A percentile compares a stretch with the other conserved stretches of the same genome.
phyloP scores from a whole-genome alignment of 345 rosid genomes.

The Litchi chinensis region DNA sequence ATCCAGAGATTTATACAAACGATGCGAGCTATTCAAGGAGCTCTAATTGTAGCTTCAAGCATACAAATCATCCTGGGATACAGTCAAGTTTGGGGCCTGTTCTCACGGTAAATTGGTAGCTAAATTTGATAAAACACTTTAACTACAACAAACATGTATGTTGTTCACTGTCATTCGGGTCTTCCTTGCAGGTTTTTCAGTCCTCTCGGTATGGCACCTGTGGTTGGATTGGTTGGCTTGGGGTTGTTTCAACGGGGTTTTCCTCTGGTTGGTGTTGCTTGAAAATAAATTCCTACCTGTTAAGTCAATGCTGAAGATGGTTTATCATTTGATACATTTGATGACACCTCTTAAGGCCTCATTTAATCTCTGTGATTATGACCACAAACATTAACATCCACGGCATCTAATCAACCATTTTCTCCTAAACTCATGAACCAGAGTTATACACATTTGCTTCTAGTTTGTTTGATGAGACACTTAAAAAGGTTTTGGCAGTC shows the following conservation, averaged over 20 bases:
- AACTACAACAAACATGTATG: not conserved
- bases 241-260: conserved; percentile 91
- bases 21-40: conserved; percentile 92
- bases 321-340: not conserved
- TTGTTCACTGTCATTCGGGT: conserved; percentile 9
- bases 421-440: not conserved
- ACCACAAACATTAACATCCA: not conserved
- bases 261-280: conserved; percentile 60
- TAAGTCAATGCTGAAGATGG: not conserved
- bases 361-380: not conserved
- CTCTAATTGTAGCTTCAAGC: conserved; percentile 86
- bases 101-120: conserved; percentile 59
- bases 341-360: not conserved
- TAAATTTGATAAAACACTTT: not conserved
- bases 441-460: not conserved
- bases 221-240: conserved; percentile 90
- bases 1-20: conserved; percentile 93
- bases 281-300: not conserved
- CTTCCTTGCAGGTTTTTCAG: conserved; percentile 69
- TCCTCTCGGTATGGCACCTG: conserved; percentile 89
- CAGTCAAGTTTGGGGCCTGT: conserved; percentile 90
- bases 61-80: conserved; percentile 87
- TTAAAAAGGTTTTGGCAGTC: no score
- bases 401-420: not conserved
- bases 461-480: no score